Conservation (phyloP, 1,284 basidiomycete species). For the Erythrobasidium hasegawianum region DNA sequence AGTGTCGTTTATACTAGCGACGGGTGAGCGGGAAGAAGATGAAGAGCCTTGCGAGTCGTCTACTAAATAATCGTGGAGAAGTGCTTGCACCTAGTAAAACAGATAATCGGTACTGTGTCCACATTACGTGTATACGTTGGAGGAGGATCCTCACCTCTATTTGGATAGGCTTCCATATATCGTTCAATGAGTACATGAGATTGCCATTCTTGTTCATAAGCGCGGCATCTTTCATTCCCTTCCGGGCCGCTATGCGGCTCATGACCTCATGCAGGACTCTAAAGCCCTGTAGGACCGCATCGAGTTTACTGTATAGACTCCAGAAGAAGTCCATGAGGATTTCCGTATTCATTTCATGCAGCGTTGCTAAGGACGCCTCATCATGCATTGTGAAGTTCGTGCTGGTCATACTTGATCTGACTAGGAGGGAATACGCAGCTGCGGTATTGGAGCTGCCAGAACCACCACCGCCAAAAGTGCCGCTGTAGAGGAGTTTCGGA, state of each 20-base stretch:
- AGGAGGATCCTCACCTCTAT: constrained; percentile 64
- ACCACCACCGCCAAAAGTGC: not conserved
- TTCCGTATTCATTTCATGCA: constrained; percentile 65
- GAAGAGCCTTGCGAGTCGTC: constrained; percentile 75
- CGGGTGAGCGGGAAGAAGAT: constrained; percentile 72
- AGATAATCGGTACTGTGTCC: too few relatives aligned
- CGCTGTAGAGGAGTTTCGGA: constrained; percentile 17
- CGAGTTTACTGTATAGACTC: constrained; percentile 94
- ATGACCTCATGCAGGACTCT: constrained; percentile 88
- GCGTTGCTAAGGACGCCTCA: not conserved
- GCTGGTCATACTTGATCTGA: constrained; percentile 11
- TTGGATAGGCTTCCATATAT: constrained; percentile 90
- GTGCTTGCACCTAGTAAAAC: constrained; percentile 62
- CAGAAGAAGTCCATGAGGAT: constrained; percentile 91
- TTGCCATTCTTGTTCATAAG: constrained; percentile 62
- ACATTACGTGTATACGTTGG: constrained; percentile 18
- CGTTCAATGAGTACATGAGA: constrained; percentile 66
- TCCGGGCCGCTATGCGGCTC: constrained; percentile 49
- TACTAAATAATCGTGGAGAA: constrained; percentile 87
- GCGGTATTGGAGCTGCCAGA: constrained; percentile 9
- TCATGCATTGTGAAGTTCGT: not conserved
- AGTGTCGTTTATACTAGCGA: constrained; percentile 90
- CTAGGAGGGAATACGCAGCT: constrained; percentile 31
- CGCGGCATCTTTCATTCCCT: constrained; percentile 63
- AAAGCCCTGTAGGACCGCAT: constrained; percentile 90